Evolutionary conservation across 2,329 filamentous ascomycete species (phyloP).

Genomic region (Aspergillus quadricinctus): DNA sequence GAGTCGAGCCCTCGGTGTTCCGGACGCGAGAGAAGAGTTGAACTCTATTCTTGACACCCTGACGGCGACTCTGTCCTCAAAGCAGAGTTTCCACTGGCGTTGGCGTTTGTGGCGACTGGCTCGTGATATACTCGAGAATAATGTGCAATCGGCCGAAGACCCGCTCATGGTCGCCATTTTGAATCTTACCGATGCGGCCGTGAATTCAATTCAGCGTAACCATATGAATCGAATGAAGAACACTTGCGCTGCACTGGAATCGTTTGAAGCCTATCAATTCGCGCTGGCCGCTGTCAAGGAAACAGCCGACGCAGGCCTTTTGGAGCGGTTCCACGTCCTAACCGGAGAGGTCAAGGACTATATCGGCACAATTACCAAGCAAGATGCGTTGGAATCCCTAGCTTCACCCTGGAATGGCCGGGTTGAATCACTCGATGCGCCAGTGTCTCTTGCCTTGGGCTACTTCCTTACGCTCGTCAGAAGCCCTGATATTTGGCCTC

Average conservation of each 20-base stretch:
- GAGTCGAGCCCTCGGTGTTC: conserved; percentile 18
- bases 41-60: conserved; percentile 23
- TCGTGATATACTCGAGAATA: conserved; percentile 30
- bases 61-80: conserved; percentile 27
- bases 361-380: conserved; percentile 18
- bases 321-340: conserved; percentile 21
- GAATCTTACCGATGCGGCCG: conserved; percentile 24
- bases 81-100: conserved; percentile 32
- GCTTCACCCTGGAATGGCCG: conserved; percentile 36
- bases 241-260: conserved; percentile 28
- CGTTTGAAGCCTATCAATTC: conserved; percentile 36
- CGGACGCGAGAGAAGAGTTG: conserved; percentile 21
- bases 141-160: conserved; percentile 18
- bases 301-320: conserved; percentile 14
- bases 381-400: conserved; percentile 23
- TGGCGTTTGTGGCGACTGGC: conserved; percentile 40
- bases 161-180: conserved; percentile 16
- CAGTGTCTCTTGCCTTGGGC: conserved; percentile 28
- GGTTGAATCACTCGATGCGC: conserved; percentile 30
- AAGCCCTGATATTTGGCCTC: conserved; percentile 25
- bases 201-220: conserved; percentile 26
- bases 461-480: conserved; percentile 32
- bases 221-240: conserved; percentile 22
- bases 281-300: conserved; percentile 24
- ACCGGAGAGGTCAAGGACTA: conserved; percentile 24